A percentile compares a stretch with the other conserved stretches of the same genome.
These are phyloP conservation scores for Astragalus glycyphyllos DNA, from an alignment of 306 rosid genomes.

Conservation along the genomic window DNA sequence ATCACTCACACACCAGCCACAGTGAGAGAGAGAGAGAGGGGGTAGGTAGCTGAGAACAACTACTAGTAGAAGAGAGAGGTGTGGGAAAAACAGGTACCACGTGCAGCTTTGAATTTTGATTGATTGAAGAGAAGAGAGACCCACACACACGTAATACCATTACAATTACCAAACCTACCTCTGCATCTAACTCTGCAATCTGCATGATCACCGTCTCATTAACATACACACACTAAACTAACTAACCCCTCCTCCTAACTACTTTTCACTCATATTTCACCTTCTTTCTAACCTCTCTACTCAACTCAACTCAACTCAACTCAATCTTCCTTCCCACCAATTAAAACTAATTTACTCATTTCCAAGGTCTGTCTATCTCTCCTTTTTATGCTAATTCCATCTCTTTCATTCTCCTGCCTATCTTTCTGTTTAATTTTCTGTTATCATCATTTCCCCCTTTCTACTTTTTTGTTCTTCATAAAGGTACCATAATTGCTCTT, in stretches of 20 bases:
- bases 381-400: slow-evolving; percentile 14
- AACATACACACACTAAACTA: neutral
- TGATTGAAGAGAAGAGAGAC: slow-evolving; percentile 45
- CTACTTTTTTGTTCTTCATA: neutral
- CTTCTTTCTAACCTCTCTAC: slow-evolving; percentile 28
- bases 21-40: neutral
- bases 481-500: neutral
- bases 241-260: neutral
- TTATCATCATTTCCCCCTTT: neutral
- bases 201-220: slow-evolving; percentile 25
- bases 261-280: slow-evolving; percentile 5
- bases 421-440: neutral
- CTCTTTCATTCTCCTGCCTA: slow-evolving; percentile 12
- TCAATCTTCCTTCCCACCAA: slow-evolving; percentile 37
- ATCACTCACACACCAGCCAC: too few relatives aligned
- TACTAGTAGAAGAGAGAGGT: slow-evolving; percentile 27
- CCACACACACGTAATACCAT: neutral
- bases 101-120: slow-evolving; percentile 49
- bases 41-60: slow-evolving; percentile 63
- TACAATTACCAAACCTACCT: slow-evolving; percentile 61
- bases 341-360: slow-evolving; percentile 6
- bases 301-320: neutral
- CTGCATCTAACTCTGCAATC: neutral
- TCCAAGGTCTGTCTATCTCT: slow-evolving; percentile 47
- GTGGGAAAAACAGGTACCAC: slow-evolving; percentile 69